A percentile compares a stretch with the other conserved stretches of the same genome.
phyloP scores from a whole-genome alignment of 257 asterid species.

The Thymus quinquecostatus region DNA sequence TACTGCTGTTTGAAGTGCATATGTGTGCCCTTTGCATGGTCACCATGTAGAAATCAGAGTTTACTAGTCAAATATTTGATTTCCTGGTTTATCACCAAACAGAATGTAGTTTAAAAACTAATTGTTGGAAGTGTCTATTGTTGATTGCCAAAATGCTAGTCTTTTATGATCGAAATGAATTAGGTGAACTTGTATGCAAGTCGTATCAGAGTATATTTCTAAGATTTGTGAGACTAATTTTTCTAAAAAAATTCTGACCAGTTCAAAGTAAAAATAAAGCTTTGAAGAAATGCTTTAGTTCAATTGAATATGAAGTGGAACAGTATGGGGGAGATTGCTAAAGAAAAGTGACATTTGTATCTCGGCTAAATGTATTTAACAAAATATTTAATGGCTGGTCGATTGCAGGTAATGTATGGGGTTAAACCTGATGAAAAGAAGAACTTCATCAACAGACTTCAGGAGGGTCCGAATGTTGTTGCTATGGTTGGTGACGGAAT shows the following conservation, averaged over 20 bases:
- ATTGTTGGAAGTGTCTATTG: not conserved
- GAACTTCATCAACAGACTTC: conserved; percentile 72
- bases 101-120: not conserved
- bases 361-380: not conserved
- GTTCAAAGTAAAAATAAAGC: conserved; percentile 11
- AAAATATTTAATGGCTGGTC: conserved; percentile 26
- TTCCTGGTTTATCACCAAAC: not conserved
- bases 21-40: not conserved
- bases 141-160: not conserved
- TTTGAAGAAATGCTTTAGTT: not conserved
- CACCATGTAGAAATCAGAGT: not conserved
- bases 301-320: conserved; percentile 6
- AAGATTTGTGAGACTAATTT: not conserved
- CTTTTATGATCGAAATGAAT: not conserved
- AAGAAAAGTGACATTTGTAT: not conserved
- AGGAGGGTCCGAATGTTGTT: conserved; percentile 68
- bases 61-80: not conserved
- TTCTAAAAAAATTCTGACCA: not conserved
- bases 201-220: not conserved
- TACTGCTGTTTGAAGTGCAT: not conserved
- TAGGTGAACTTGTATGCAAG: not conserved
- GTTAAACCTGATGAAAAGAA: conserved; percentile 87
- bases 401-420: conserved; percentile 78
- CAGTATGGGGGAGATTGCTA: not conserved
- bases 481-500: conserved; percentile 99